Percentiles rank a stretch among this genome's conserved stretches.
Evolutionary conservation across 2,329 filamentous ascomycete genomes (phyloP).

Genomic region (Trichoderma lentiforme): DNA sequence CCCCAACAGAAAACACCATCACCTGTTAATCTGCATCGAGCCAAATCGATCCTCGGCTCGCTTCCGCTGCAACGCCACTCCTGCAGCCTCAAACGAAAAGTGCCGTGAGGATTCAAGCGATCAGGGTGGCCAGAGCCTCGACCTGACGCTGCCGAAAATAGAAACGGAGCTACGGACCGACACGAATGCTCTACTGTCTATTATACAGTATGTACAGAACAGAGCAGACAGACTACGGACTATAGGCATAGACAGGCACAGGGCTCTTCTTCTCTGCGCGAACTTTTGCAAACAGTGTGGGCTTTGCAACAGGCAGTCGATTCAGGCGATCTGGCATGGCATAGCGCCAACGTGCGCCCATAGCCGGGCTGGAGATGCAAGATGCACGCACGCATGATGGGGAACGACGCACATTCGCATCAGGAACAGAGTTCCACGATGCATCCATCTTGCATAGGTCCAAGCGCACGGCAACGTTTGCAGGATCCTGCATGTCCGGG

Average conservation of each 20-base stretch:
- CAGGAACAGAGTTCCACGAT: constrained; percentile 17
- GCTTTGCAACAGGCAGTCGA: background rate
- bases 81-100: background rate
- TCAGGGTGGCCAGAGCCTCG: background rate
- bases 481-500: constrained; percentile 7
- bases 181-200: background rate
- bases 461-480: constrained; percentile 3
- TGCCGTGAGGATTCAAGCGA: background rate
- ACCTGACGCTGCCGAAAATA: constrained; percentile 3
- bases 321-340: constrained; percentile 17
- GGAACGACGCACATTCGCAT: constrained; percentile 11
- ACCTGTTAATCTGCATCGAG: background rate
- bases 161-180: background rate
- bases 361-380: constrained; percentile 12
- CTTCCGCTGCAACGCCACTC: background rate
- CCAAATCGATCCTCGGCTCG: background rate
- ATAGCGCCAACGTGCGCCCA: constrained; percentile 15
- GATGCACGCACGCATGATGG: constrained; percentile 18
- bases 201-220: background rate
- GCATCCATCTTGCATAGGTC: constrained; percentile 15
- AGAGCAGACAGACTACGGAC: background rate
- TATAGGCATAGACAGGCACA: background rate
- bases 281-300: constrained; percentile 1
- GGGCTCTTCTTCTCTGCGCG: background rate
- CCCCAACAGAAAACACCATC: background rate